Base-by-base conservation (phyloP, 352 stramenopile genomes). In the Globisporangium paddicum region DNA sequence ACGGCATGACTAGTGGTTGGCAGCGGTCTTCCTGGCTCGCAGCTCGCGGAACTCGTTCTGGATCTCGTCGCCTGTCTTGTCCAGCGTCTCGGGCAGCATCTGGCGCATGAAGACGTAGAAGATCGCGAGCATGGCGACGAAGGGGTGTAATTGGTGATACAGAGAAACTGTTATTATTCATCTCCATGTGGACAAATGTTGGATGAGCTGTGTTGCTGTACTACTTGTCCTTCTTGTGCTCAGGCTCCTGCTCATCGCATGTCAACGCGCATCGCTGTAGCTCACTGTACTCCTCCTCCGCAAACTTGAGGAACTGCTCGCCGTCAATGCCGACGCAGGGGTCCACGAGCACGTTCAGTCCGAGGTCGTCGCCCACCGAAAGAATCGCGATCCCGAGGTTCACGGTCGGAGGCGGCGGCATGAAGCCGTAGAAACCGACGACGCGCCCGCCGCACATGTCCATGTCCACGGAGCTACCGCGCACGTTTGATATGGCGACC, bases 301-400 rank as follows among this genome's bases (percentile, higher is more conserved):
- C 77, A 52, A 77, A 87, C 28, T 63, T 55, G 54, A 90, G 67
- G 51, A 93, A 91, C 41, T 87, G 63, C 42, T 83, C 73, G 47
- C 75, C 73, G 37, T 86, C 67, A 21, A 88, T 64, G 9, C 81
- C 81, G 16, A 93, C 79, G 42, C 68, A 80, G 46, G 77, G 72
- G 60, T 93, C 83, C 53, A 90, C 80, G 19, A 89, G 71, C 42
- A 89, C 82, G 51, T 90, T 91, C 18, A 90, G 67, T 1, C 82
- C 81, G 3, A 93, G 73, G 37, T 82, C 66, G 42, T 89, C 81
- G 48, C 81, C 81, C 46, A 88, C 71, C 18, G 79, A 89, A 23
- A 90, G 68, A 32, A 91, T 84, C 38, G 78, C 79, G 21, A 93
- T 69, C 41, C 83, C 83, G 16, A 93, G 67, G 59, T 93, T 93